phyloP scores from a whole-genome alignment of 2,329 filamentous ascomycete species.

The Shiraia sp. region DNA sequence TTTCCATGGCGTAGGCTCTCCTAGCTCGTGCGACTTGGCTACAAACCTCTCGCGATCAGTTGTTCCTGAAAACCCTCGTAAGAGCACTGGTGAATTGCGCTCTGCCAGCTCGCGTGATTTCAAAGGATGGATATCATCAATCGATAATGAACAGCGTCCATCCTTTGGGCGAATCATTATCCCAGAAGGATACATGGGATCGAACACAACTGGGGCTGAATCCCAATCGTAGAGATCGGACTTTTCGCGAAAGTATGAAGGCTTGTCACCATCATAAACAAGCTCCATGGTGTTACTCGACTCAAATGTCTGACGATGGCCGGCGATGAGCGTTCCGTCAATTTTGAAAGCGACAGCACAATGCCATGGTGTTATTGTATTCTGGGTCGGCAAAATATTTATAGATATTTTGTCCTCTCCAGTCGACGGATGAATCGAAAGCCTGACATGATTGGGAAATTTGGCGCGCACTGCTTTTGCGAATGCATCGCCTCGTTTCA shows the following conservation, averaged over 20 bases:
- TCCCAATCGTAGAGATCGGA: too few relatives aligned
- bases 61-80: too few relatives aligned
- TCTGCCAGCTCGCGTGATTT: too few relatives aligned
- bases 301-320: conserved; percentile 9
- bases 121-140: too few relatives aligned
- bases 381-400: conserved; percentile 14
- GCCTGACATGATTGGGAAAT: conserved; percentile 20
- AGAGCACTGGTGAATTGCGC: too few relatives aligned
- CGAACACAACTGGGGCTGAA: too few relatives aligned
- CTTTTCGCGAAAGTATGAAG: conserved; percentile 24
- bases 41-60: too few relatives aligned
- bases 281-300: conserved; percentile 16
- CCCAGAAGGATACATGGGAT: too few relatives aligned
- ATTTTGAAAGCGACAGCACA: conserved; percentile 12
- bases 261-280: conserved; percentile 18
- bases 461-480: conserved; percentile 18
- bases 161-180: too few relatives aligned
- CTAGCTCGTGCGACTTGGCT: too few relatives aligned
- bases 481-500: conserved; percentile 30
- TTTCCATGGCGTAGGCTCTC: too few relatives aligned
- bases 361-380: conserved; percentile 25
- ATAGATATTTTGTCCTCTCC: conserved; percentile 31
- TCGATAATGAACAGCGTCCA: too few relatives aligned
- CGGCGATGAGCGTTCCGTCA: conserved; percentile 14
- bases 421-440: conserved; percentile 36